A percentile compares a stretch with the other conserved stretches of the same genome.
Conservation (phyloP, 1,139 yeast genomes). For the Cylindricascospora bacillispora region DNA sequence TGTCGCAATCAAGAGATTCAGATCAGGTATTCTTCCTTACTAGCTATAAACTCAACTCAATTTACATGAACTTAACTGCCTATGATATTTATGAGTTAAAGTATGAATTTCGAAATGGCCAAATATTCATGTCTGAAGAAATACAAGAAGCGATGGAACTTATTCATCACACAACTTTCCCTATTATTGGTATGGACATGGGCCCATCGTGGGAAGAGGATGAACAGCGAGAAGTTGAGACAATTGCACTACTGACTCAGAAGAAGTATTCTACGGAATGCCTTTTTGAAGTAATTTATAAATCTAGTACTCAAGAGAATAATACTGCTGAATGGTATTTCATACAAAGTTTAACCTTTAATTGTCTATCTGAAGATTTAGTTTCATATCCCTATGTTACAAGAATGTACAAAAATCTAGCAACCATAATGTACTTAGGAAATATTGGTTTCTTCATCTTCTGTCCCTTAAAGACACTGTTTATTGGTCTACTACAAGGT, state of each 20-base stretch:
- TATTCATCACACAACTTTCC: not conserved
- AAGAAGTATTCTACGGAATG: not conserved
- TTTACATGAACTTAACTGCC: too few relatives aligned
- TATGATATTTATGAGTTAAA: too few relatives aligned
- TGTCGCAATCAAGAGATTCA: too few relatives aligned
- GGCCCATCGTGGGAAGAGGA: not conserved
- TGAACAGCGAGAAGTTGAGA: not conserved
- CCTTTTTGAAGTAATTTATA: not conserved
- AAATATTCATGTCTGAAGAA: too few relatives aligned
- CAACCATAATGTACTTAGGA: slow-evolving; percentile 6
- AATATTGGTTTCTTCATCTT: slow-evolving; percentile 12
- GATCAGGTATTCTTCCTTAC: too few relatives aligned
- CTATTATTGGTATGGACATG: not conserved
- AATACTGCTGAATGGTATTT: not conserved
- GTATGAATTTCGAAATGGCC: too few relatives aligned
- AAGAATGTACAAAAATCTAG: not conserved
- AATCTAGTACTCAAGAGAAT: not conserved
- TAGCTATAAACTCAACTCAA: too few relatives aligned
- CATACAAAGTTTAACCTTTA: not conserved
- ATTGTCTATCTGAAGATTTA: not conserved
- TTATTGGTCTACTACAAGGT: slow-evolving; percentile 8
- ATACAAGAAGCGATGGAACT: not conserved
- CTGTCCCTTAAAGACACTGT: slow-evolving; percentile 5
- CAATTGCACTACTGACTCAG: not conserved
- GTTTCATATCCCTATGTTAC: too few relatives aligned